Evolutionary conservation across 2,329 filamentous ascomycete genomes (phyloP).

Genomic region (Botryotinia narcissicola): DNA sequence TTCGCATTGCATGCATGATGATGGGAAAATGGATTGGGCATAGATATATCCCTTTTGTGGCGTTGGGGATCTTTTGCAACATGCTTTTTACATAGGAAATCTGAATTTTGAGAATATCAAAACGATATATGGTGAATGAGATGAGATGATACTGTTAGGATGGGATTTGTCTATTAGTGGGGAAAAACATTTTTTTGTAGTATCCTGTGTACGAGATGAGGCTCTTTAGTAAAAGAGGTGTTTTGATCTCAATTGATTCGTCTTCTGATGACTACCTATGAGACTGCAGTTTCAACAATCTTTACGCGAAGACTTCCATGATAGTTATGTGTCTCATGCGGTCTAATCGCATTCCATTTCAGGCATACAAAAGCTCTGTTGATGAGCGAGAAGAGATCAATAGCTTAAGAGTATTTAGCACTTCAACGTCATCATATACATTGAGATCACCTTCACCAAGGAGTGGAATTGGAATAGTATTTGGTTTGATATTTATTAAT

Average conservation of each 20-base stretch:
- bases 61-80: conserved; percentile 1
- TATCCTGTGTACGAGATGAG: not conserved
- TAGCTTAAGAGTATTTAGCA: not conserved
- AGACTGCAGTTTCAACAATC: not conserved
- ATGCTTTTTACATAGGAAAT: not conserved
- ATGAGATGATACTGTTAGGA: not conserved
- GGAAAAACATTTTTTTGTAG: not conserved
- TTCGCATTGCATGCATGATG: conserved; percentile 14
- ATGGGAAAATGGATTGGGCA: not conserved
- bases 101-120: not conserved
- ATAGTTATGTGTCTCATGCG: not conserved
- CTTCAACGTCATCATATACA: not conserved
- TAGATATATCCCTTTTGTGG: conserved; percentile 2
- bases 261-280: not conserved
- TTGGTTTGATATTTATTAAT: not conserved
- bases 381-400: not conserved
- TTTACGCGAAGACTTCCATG: not conserved
- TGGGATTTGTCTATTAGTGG: not conserved
- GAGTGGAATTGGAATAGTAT: not conserved
- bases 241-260: not conserved
- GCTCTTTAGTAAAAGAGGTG: not conserved
- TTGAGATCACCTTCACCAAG: not conserved
- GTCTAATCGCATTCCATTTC: not conserved
- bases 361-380: not conserved
- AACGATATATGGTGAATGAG: not conserved